A percentile compares a stretch with the other conserved stretches of the same genome.
phyloP scores from a whole-genome alignment of 306 rosid genomes.

The Cucurbita moschata region DNA sequence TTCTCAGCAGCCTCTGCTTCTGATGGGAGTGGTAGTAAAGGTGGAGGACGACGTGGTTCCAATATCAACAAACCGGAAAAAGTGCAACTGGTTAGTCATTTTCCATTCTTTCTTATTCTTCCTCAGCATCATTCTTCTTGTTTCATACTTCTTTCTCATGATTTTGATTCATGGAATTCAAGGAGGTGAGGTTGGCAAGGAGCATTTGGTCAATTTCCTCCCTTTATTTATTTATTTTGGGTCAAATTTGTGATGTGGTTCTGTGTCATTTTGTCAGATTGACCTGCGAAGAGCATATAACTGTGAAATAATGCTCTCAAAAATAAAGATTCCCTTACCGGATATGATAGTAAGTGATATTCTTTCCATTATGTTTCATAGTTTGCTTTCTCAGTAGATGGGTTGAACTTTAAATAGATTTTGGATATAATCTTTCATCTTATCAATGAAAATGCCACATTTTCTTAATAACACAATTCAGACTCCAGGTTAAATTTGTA shows the following conservation, averaged over 20 bases:
- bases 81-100: conserved; percentile 71
- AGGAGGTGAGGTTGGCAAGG: neutral
- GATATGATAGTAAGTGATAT: conserved; percentile 39
- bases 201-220: neutral
- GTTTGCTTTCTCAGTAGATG: too few species aligned
- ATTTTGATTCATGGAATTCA: neutral
- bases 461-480: too few species aligned
- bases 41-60: conserved; percentile 78
- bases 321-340: conserved; percentile 42
- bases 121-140: neutral
- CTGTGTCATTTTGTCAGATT: conserved; percentile 23
- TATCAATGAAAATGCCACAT: too few species aligned
- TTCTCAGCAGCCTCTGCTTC: conserved; percentile 87
- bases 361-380: neutral
- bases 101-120: neutral
- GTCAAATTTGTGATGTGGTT: neutral
- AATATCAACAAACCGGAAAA: conserved; percentile 82
- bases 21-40: conserved; percentile 45
- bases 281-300: conserved; percentile 54
- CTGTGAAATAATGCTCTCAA: conserved; percentile 53
- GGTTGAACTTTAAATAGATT: too few species aligned
- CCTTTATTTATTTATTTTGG: neutral
- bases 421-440: too few species aligned
- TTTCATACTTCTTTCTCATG: neutral
- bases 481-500: too few species aligned